A percentile compares a stretch with the other conserved stretches of the same genome.
These are phyloP conservation scores for Naegleria gruberi DNA, from an alignment of 208 protist species.

Conservation along the genomic window DNA sequence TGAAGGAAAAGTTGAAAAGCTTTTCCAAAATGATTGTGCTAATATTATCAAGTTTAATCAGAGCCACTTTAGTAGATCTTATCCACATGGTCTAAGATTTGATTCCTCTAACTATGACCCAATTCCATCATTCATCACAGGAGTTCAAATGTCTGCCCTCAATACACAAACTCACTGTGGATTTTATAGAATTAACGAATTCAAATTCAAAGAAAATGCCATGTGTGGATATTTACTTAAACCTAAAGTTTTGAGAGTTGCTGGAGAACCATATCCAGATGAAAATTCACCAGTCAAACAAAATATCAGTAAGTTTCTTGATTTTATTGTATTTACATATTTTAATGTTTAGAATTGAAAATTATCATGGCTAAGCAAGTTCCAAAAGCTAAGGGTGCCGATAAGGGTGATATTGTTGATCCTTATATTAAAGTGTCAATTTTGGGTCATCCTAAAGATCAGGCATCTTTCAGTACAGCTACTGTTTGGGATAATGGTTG, in stretches of 20 bases:
- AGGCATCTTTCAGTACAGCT: conserved; percentile 6
- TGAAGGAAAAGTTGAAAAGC: not conserved
- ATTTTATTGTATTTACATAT: too few species aligned
- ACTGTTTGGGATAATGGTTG: conserved; percentile 34
- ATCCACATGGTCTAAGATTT: conserved; percentile 74
- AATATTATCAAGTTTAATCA: conserved; percentile 37
- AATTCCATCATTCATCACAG: conserved; percentile 54
- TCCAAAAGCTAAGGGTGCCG: conserved; percentile 1
- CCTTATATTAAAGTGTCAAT: conserved; percentile 30
- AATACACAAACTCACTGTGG: conserved; percentile 64
- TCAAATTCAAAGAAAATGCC: not conserved
- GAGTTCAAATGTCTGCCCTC: conserved; percentile 71
- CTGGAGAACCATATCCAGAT: not conserved
- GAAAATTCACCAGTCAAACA: not conserved
- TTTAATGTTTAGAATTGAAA: not conserved
- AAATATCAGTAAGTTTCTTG: not conserved
- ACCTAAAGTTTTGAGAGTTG: not conserved
- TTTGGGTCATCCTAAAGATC: not conserved
- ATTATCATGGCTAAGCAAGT: conserved; percentile 22
- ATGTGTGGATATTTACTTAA: not conserved
- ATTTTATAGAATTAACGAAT: not conserved
- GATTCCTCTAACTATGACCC: conserved; percentile 82
- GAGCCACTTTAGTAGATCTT: conserved; percentile 68
- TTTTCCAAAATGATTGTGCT: not conserved
- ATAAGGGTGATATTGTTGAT: conserved; percentile 33